Percentiles rank a stretch among this genome's conserved stretches.
These are phyloP conservation scores for Ophiostoma perfectum DNA, from an alignment of 2,329 filamentous ascomycete genomes.

Conservation along the genomic window DNA sequence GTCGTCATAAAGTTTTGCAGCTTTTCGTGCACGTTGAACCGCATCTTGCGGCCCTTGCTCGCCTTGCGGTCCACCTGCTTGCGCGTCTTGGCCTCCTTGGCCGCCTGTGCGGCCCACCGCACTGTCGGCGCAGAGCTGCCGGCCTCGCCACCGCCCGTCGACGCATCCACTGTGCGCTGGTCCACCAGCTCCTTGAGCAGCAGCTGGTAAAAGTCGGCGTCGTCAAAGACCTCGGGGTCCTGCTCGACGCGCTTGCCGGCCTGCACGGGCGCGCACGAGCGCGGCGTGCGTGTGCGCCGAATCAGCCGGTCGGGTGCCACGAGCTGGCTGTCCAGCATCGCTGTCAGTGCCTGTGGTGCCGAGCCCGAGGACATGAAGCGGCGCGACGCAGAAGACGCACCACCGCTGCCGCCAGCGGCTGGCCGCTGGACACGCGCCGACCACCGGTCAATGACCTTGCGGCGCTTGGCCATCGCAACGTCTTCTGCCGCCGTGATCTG, in stretches of 20 bases:
- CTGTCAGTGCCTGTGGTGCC: conserved; percentile 57
- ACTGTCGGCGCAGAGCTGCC: conserved; percentile 48
- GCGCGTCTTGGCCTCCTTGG: conserved; percentile 72
- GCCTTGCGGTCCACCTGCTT: conserved; percentile 87
- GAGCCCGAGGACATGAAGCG: conserved; percentile 46
- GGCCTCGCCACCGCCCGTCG: conserved; percentile 35
- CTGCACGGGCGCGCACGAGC: conserved; percentile 71
- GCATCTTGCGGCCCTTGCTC: conserved; percentile 89
- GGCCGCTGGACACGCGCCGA: conserved; percentile 65
- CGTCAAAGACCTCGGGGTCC: conserved; percentile 71
- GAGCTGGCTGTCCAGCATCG: conserved; percentile 64
- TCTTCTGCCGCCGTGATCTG: conserved; percentile 63
- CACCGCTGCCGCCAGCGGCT: conserved; percentile 42
- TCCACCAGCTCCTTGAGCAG: conserved; percentile 90
- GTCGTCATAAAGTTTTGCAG: conserved; percentile 97
- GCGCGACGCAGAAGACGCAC: conserved; percentile 45
- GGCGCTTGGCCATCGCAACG: conserved; percentile 54
- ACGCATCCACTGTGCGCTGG: conserved; percentile 69
- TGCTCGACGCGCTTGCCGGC: conserved; percentile 52
- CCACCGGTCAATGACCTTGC: conserved; percentile 81
- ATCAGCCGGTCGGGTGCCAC: conserved; percentile 60
- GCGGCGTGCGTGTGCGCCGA: conserved; percentile 62
- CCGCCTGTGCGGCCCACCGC: conserved; percentile 62
- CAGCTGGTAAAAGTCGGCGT: conserved; percentile 90
- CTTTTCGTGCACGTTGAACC: conserved; percentile 94